Evolutionary conservation across 352 stramenopile genomes (phyloP), one percentile per base, ranked within the genome.

Genomic region (Blastocystis sp.): DNA sequence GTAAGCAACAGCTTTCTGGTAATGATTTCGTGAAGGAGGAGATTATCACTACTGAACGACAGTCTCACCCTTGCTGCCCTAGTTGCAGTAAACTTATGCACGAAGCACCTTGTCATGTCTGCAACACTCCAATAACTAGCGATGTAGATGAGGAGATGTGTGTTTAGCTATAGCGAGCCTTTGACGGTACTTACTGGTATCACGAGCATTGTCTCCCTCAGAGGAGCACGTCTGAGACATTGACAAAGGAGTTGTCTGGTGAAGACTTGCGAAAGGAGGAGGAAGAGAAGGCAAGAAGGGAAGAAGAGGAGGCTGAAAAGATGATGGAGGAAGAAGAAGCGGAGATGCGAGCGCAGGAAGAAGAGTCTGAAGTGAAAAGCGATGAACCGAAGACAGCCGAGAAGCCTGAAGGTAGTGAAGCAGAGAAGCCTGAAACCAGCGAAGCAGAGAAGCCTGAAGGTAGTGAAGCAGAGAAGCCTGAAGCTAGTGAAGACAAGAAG

Each of bases 1-100:
- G 73, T 64, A 84, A 84, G 53, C 18, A 84, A 55, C 53, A 50
- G 15, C 68, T 84, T 66, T 20, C 20, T 26, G 53, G 68, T 47
- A 45, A 47, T 20, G 64, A 68, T 45, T 66, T 68, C 29, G 50
- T 54, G 56, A 84, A 68, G 50, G 73, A 84, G 18, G n/a, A 69
- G 8, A 43, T 66, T 68, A 26, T 54, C 53, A 37, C 64, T 7
- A 37, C 39, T 18, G 73, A 69, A 18, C 64, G 20, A 47, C 53
- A 68, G 47, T 66, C 39, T 23, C 34, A 26, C 41, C 73, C 73
- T 6, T 68, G 64, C 53, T 84, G 73, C 53, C 2, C 0, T 41
- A 68, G 11, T 26, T 84, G 73, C 29, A 53, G 18, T 6, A 37
- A 41, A 2, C 50, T 54, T 20, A 66, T 84, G 29, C 59, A 84